Conservation (phyloP, 2,329 filamentous ascomycete species). For the Trichoderma atrobrunneum region DNA sequence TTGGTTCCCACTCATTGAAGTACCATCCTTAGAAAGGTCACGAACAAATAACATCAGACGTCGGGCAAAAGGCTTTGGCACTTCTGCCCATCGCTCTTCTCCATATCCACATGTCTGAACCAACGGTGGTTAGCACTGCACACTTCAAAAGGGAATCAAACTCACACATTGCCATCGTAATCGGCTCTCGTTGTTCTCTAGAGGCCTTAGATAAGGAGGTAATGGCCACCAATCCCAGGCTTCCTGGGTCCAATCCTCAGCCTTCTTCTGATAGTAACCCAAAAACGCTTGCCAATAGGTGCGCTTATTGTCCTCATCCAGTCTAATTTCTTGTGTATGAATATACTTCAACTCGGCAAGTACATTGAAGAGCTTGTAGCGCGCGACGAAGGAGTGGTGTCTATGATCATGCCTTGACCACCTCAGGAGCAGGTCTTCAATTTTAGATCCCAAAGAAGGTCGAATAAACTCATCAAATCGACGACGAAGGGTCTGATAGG, state of each 20-base stretch:
- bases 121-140: neutral
- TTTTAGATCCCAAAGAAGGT: neutral
- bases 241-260: neutral
- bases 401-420: neutral
- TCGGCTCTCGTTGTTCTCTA: neutral
- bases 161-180: neutral
- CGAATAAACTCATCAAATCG: neutral
- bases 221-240: neutral
- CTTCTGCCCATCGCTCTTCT: neutral
- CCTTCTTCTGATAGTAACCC: neutral
- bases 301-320: neutral
- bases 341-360: neutral
- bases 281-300: neutral
- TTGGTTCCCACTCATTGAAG: neutral
- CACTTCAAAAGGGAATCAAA: neutral
- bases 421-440: neutral
- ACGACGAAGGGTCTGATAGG: neutral
- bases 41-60: rapidly evolving
- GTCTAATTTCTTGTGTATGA: neutral
- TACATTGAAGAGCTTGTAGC: neutral
- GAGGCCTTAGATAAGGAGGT: neutral
- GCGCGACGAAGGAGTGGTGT: neutral
- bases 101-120: neutral
- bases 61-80: neutral
- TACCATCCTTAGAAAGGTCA: neutral